Evolutionary conservation across 1,284 basidiomycete species (phyloP), one percentile per base, ranked within the genome.

Genomic region (Gomphus sp.): DNA sequence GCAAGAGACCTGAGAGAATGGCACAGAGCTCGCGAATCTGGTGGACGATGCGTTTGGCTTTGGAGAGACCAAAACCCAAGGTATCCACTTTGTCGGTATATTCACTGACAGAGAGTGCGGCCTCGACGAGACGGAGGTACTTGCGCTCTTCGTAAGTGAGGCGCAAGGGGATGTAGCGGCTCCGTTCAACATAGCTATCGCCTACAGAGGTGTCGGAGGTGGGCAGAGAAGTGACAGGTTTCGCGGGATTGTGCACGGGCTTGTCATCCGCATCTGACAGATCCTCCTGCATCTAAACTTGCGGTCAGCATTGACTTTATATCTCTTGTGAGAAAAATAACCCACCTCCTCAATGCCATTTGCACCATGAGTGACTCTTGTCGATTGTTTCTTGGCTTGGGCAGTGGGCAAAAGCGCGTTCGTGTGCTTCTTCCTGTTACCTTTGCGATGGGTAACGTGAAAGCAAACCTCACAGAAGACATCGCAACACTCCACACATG

Each of bases 11-110:
- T 31, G 87, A 88, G 72, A 91, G 79, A 65, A 91, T 90, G 1
- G 89, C 85, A 64, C 89, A 91, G 2, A 91, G 76, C 66, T 91
- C 89, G 43, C 86, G 80, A 63, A 91, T 90, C 66, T 91, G 89
- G 53, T 85, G 77, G 2, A 91, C 89, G 51, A 91, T 89, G 9
- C 89, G 81, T 67, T 89, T 90, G 25, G 88, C 78, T 68, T 90
- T 91, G 25, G 84, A 85, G 45, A 86, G 72, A 4, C 84, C 80
- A 62, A 82, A 90, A 1, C 84, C 81, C 48, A 91, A 71, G 47
- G 84, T 87, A 70, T 91, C 88, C 43, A 90, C 89, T 68, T 88
- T 89, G 76, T 91, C 89, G 34, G 89, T 91, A 67, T 91, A 91
- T 68, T 91, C 89, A 7, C 85, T 89, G 25, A 91, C 89, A 52